Evolutionary conservation across 2,329 filamentous ascomycete genomes (phyloP).

Genomic region (Tolypocladium ophioglossoides): DNA sequence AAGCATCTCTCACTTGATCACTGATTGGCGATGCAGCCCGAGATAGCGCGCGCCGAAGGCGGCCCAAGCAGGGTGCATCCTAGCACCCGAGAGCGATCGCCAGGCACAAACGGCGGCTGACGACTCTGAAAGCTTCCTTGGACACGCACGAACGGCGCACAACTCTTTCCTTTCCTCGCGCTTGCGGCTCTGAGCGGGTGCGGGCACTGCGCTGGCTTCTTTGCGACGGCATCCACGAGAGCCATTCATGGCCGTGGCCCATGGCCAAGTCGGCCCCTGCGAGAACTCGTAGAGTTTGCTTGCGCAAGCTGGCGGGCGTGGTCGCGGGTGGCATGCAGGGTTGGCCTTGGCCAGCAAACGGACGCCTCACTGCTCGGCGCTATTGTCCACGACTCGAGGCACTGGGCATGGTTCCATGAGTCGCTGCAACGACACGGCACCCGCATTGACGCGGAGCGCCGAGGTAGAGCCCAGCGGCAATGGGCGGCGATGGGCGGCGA

Average conservation of each 20-base stretch:
- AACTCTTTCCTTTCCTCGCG: not conserved
- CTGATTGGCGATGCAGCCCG: not conserved
- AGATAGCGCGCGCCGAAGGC: not conserved
- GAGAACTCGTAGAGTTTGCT: not conserved
- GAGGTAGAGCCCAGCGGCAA: not conserved
- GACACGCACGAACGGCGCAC: not conserved
- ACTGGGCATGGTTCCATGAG: not conserved
- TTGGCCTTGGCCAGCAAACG: not conserved
- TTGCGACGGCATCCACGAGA: not conserved
- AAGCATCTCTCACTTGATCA: not conserved
- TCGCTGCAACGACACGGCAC: not conserved
- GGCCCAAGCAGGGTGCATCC: not conserved
- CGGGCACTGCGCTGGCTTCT: not conserved
- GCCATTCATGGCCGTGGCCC: not conserved
- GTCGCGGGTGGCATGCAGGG: not conserved
- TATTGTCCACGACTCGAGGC: not conserved
- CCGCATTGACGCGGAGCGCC: not conserved
- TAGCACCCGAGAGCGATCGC: not conserved
- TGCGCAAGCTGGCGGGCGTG: not conserved
- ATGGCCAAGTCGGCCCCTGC: not conserved
- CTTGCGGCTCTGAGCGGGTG: not conserved
- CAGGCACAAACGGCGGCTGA: not conserved
- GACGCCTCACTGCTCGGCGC: not conserved
- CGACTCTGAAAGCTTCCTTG: not conserved
- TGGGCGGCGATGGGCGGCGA: too few relatives aligned